Conservation (phyloP, 1,284 basidiomycete species). For the Austroboletus novae-zelandiae region DNA sequence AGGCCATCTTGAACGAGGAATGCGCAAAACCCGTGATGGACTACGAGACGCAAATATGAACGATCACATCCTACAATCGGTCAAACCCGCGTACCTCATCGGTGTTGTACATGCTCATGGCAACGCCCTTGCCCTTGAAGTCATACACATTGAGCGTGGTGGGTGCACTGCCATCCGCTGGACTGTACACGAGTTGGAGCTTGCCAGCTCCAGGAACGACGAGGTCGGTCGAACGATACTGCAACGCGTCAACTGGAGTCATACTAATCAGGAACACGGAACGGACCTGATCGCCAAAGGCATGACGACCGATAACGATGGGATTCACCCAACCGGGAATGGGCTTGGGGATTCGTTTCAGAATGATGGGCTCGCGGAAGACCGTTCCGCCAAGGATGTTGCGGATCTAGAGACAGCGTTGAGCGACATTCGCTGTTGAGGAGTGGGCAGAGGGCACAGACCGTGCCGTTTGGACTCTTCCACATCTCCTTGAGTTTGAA, state of each 20-base stretch:
- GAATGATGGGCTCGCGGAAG: conserved; percentile 97
- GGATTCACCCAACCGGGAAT: conserved; percentile 97
- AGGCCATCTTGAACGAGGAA: conserved; percentile 98
- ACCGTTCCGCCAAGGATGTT: conserved; percentile 98
- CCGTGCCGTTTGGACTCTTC: conserved; percentile 93
- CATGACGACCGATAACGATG: conserved; percentile 95
- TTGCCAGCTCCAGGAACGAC: conserved; percentile 87
- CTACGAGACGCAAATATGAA: conserved; percentile 36
- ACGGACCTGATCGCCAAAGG: conserved; percentile 86
- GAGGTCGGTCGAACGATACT: conserved; percentile 91
- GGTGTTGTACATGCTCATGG: conserved; percentile 94
- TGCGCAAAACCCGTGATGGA: conserved; percentile 96
- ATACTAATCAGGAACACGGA: conserved; percentile 8
- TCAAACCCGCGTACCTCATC: conserved; percentile 60
- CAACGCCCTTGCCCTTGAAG: conserved; percentile 87
- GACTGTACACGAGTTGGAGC: conserved; percentile 85
- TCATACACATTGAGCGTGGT: conserved; percentile 83
- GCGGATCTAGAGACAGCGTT: conserved; percentile 62
- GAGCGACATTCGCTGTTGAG: conserved; percentile 5
- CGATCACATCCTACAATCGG: not conserved
- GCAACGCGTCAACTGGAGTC: conserved; percentile 7
- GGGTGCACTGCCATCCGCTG: conserved; percentile 62
- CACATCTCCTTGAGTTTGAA: conserved; percentile 99
- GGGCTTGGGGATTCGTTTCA: conserved; percentile 87
- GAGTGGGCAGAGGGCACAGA: conserved; percentile 36